Base-by-base conservation (phyloP, 805 yeast genomes). In the Myxozyma sirexii region DNA sequence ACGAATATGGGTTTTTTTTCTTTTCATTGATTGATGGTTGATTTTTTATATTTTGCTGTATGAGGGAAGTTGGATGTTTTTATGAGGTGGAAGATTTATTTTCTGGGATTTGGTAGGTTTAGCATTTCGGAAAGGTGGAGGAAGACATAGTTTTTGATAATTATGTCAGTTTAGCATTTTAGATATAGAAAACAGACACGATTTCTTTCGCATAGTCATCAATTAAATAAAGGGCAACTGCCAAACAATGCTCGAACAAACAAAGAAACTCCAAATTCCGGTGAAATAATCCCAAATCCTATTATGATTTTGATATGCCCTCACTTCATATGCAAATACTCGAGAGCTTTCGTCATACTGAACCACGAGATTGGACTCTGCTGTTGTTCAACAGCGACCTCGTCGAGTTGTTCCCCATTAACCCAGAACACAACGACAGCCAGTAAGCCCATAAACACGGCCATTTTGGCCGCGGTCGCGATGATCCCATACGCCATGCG, bases 401-500 rank as follows among this genome's bases (percentile, higher is more conserved):
- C 52, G 10, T 42, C 42, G 2, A 35, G 5, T 15, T 19, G 42
- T 3, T 49, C 53, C 24, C 41, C 37, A 19, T 33, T 35, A 5
- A 54, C 58, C 21, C 48, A 53, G 33, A 37, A 64, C 41, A 64
- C 10, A 33, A 64, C 47, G 12, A 49, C 59, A 12, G 50, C 51
- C 12, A 50, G 52, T n/a, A 24, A 60, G 26, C 39, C 47, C 13
- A 56, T 17, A n/a, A 59, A 31, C 12, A 64, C 37, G 15, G 55
- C 43, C 31, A 58, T 31, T 26, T 63, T 56, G 6, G 56, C n/a
- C 4, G 60, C 59, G 50, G 53, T 33, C 15, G 63, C 56, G 21
- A 65, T 56, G 29, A 56, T 38, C 5, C 64, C 59, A 31, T 63
- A 65, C 4, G 59, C 64, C 56, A 65, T 62, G 13, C 59, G 15